Percentiles rank a stretch among this genome's conserved stretches.
Conservation (phyloP, 2,329 filamentous ascomycete genomes). For the Metarhizium brunneum region DNA sequence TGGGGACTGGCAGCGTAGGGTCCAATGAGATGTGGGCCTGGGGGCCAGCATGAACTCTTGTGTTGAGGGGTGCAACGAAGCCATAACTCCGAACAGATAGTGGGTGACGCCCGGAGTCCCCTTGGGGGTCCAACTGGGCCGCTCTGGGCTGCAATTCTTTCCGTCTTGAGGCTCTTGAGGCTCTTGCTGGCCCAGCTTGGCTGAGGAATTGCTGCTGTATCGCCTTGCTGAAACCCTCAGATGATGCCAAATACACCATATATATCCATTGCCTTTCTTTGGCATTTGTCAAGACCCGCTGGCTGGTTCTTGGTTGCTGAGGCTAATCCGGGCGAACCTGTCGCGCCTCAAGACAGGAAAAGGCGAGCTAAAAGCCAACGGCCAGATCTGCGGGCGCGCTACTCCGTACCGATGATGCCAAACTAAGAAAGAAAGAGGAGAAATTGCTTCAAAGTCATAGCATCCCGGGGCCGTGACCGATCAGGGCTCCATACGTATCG, state of each 20-base stretch:
- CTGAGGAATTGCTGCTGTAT: not conserved
- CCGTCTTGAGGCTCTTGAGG: not conserved
- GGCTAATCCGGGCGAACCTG: not conserved
- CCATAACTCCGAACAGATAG: not conserved
- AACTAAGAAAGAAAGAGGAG: not conserved
- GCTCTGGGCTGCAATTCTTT: not conserved
- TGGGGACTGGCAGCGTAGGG: slow-evolving; percentile 2
- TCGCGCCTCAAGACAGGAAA: not conserved
- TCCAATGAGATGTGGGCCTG: slow-evolving; percentile 2
- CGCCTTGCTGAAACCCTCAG: not conserved
- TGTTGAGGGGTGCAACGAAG: not conserved
- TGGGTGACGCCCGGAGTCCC: not conserved
- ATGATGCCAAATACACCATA: not conserved
- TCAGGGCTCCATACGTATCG: not conserved
- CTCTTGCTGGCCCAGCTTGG: not conserved
- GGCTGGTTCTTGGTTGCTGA: not conserved
- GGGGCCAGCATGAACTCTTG: slow-evolving; percentile 1
- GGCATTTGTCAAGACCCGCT: not conserved
- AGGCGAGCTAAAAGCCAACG: not conserved
- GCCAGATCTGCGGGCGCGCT: not conserved
- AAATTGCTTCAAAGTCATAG: not conserved
- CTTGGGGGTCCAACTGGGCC: not conserved
- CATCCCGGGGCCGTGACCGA: not conserved
- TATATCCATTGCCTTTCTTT: not conserved
- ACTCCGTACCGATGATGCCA: not conserved